Conservation (phyloP, 495 filamentous ascomycete species). For the Aeminium ludgeri region DNA sequence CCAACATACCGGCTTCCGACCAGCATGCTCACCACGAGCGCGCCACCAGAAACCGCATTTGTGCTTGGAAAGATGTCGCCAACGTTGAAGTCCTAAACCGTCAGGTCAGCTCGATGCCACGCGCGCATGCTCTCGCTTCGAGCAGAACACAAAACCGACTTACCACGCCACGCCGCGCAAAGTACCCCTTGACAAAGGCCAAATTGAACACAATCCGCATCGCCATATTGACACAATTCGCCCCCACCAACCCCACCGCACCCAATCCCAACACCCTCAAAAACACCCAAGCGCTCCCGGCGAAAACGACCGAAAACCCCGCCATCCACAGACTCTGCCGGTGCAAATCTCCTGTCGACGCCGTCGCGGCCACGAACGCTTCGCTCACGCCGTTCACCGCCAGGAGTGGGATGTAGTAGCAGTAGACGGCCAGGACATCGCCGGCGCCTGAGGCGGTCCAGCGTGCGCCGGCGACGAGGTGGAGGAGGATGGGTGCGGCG, state of each 20-base stretch:
- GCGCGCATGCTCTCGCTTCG: slow-evolving; percentile 10
- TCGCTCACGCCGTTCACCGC: slow-evolving; percentile 85
- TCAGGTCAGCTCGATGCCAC: background rate
- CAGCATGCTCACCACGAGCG: slow-evolving; percentile 12
- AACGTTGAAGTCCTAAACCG: background rate
- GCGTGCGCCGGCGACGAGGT: slow-evolving; percentile 50
- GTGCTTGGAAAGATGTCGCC: slow-evolving; percentile 6
- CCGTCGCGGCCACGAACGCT: slow-evolving; percentile 78
- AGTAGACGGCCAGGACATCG: slow-evolving; percentile 63
- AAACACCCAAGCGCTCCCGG: slow-evolving; percentile 49
- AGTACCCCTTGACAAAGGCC: slow-evolving; percentile 49
- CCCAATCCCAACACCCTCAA: slow-evolving; percentile 48
- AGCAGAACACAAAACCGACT: slow-evolving; percentile 19
- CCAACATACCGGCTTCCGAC: too few species aligned
- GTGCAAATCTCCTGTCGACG: slow-evolving; percentile 50
- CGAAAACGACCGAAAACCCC: slow-evolving; percentile 59
- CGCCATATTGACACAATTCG: slow-evolving; percentile 74
- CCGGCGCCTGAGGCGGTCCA: slow-evolving; percentile 51
- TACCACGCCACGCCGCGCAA: slow-evolving; percentile 29
- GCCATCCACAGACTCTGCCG: slow-evolving; percentile 69
- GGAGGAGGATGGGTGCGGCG: slow-evolving; percentile 52
- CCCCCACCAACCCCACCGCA: slow-evolving; percentile 62
- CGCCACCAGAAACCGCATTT: slow-evolving; percentile 11
- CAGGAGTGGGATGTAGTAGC: slow-evolving; percentile 81
- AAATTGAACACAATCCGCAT: slow-evolving; percentile 68